phyloP scores from a whole-genome alignment of 257 asterid genomes.

The Jacaranda mimosifolia region DNA sequence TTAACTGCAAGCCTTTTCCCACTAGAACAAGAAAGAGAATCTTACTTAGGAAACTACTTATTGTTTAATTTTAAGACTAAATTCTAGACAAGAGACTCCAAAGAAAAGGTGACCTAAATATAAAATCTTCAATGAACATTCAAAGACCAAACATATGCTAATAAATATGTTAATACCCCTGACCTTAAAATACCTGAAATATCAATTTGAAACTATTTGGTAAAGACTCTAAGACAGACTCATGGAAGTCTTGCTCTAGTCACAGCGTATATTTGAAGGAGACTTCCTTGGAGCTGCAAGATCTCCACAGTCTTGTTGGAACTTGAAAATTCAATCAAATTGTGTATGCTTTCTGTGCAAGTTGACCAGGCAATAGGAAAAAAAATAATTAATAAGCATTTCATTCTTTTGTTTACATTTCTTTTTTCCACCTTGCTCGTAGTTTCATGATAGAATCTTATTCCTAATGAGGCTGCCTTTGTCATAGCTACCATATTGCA shows the following conservation, averaged over 20 bases:
- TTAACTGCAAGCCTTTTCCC: no score
- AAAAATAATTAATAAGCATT: background rate
- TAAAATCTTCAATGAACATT: conserved; percentile 12
- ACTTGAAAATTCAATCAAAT: conserved; percentile 16
- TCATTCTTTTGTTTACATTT: conserved; percentile 15
- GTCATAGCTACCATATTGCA: conserved; percentile 87
- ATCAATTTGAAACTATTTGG: conserved; percentile 1
- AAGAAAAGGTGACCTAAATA: background rate
- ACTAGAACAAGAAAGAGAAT: background rate
- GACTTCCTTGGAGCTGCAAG: conserved; percentile 29
- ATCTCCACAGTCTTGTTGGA: background rate
- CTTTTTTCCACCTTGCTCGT: background rate
- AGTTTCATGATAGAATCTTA: conserved; percentile 33
- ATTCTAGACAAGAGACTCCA: conserved; percentile 14
- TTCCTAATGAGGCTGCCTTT: conserved; percentile 43
- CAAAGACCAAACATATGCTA: background rate
- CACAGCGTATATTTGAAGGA: conserved; percentile 4
- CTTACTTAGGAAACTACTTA: conserved; percentile 3
- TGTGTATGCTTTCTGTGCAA: background rate
- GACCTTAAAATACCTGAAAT: conserved; percentile 7
- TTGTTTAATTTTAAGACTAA: conserved; percentile 4
- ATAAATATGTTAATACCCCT: conserved; percentile 9
- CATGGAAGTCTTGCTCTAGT: background rate
- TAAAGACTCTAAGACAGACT: conserved; percentile 9
- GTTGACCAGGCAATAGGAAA: background rate